Percentiles rank a stretch among this genome's conserved stretches.
phyloP scores from a whole-genome alignment of 371 early-diverging fungal genomes.

The Actinomortierella wolfii region DNA sequence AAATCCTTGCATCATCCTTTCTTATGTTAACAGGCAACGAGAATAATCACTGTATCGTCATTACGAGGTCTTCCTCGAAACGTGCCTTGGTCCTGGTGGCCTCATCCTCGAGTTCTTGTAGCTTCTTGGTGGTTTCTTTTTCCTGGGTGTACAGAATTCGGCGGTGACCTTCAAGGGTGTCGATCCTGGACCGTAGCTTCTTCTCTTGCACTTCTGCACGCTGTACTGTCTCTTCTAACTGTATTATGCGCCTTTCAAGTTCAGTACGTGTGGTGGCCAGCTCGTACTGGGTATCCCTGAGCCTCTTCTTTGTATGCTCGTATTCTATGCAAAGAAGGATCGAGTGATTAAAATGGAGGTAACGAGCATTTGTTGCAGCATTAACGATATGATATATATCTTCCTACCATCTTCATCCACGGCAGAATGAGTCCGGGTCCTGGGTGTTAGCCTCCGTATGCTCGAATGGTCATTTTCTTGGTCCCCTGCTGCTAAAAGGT shows the following conservation, averaged over 20 bases:
- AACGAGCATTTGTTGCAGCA: too few relatives aligned
- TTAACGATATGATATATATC: too few relatives aligned
- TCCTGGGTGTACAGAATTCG: constrained; percentile 40
- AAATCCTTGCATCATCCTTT: too few relatives aligned
- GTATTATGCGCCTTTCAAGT: constrained; percentile 30
- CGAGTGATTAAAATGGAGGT: too few relatives aligned
- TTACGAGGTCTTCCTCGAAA: background rate
- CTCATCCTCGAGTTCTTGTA: constrained; percentile 22
- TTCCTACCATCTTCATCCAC: too few relatives aligned
- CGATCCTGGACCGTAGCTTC: constrained; percentile 26
- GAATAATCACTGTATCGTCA: background rate
- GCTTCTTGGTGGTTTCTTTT: constrained; percentile 16
- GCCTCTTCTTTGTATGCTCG: constrained; percentile 32
- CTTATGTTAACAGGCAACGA: too few relatives aligned
- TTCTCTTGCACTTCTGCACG: constrained; percentile 28
- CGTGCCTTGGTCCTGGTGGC: constrained; percentile 29
- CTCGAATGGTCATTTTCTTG: too few relatives aligned
- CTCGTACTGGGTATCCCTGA: constrained; percentile 39
- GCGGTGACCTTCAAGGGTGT: constrained; percentile 35
- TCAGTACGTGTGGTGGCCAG: constrained; percentile 33
- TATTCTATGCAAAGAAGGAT: constrained; percentile 20
- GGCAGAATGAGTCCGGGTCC: too few relatives aligned
- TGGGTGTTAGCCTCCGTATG: too few relatives aligned
- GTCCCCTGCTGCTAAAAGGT: too few relatives aligned
- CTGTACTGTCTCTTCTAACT: constrained; percentile 23